phyloP scores from a whole-genome alignment of 2,329 filamentous ascomycete genomes.

The Fusarium equiseti region DNA sequence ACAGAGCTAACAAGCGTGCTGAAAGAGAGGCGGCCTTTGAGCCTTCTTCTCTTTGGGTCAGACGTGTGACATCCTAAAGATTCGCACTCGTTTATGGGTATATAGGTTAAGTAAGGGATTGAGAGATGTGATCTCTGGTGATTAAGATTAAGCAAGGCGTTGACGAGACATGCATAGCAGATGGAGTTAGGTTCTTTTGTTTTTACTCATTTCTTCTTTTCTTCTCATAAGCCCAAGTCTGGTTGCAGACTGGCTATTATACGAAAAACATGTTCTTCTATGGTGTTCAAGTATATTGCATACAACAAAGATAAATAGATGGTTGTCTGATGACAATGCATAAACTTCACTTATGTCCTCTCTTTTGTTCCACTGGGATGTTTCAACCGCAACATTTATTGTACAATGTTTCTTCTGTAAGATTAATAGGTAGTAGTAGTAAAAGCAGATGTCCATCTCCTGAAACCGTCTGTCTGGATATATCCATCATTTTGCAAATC shows the following conservation, averaged over 20 bases:
- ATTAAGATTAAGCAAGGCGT: constrained; percentile 42
- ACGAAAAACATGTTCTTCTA: constrained; percentile 28
- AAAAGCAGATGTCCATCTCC: constrained; percentile 12
- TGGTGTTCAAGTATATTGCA: constrained; percentile 19
- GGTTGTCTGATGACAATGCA: constrained; percentile 10
- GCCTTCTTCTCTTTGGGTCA: constrained; percentile 80
- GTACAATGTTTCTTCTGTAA: constrained; percentile 5
- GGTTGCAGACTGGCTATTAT: constrained; percentile 29
- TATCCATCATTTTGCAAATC: not conserved
- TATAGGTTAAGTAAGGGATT: constrained; percentile 17
- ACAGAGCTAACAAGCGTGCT: constrained; percentile 79
- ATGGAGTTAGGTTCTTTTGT: constrained; percentile 35
- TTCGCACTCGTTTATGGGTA: not conserved
- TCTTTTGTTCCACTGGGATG: not conserved
- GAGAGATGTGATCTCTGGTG: constrained; percentile 11
- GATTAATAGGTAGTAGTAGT: constrained; percentile 17
- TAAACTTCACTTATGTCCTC: constrained; percentile 3
- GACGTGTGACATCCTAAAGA: constrained; percentile 74
- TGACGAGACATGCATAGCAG: constrained; percentile 43
- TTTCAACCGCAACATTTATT: not conserved
- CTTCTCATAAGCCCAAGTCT: constrained; percentile 18
- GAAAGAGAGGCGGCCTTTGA: constrained; percentile 75
- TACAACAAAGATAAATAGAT: constrained; percentile 26
- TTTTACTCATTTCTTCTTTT: constrained; percentile 22
- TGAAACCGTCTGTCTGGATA: not conserved